Base-by-base conservation (phyloP, 805 yeast species). In the Schwanniomyces vanrijiae region DNA sequence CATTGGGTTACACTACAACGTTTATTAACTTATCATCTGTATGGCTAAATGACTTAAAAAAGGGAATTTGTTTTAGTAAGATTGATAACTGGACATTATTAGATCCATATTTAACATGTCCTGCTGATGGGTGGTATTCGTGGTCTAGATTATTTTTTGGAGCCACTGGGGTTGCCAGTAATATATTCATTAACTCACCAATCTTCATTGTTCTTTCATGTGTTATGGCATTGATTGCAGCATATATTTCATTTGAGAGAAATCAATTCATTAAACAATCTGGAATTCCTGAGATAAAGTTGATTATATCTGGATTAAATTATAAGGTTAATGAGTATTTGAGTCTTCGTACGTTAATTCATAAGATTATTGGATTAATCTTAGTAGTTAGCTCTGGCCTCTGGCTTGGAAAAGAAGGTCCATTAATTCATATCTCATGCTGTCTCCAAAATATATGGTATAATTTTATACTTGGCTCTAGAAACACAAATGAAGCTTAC, bases 371-470 rank as follows among this genome's bases (percentile, higher is more conserved):
- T 1, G 87, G 90, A 2, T 66, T 88, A 41, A 68, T 82, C 5
- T 65, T 87, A 40, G 84, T 85, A 13, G 84, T 86, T 4, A 83
- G 90, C 19, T 80, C 88, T 1, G 96, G 96, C 0, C 58, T 89
- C 2, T 86, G 92, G 88, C 75, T 86, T 5, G 96, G 96, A 5
- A 83, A 82, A 58, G 96, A 89, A 56, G 96, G 96, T 1, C 96
- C 96, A 0, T 62, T 90, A 45, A 91, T 88, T 21, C 96, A 90
- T 62, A 79, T 89, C 3, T 77, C 92, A 0, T 81, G 88, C 53
- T 81, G 88, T 52, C 69, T 82, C 22, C 55, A 56, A 66, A 83
- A 54, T 63, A 66, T 52, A 33, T 66, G 46, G 45, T 68, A 59
- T 50, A 47, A 51, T 26, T 37, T 41, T 9, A 38, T 77, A 7